Conservation (phyloP, 2,329 filamentous ascomycete species). For the Huntiella moniliformis region DNA sequence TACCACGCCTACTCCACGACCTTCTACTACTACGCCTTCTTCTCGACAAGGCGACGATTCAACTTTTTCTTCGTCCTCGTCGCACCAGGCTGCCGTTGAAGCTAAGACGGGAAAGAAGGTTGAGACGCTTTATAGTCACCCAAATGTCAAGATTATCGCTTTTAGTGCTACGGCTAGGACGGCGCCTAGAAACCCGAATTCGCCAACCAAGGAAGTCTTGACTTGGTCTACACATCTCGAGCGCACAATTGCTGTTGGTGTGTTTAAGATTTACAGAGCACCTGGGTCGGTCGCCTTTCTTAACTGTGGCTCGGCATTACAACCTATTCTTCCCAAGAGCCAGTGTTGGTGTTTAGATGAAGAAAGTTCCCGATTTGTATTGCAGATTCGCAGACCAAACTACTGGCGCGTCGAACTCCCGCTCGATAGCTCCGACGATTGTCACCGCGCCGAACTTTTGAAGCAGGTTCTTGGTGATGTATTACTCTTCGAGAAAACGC, state of each 20-base stretch:
- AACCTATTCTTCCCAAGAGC: conserved; percentile 73
- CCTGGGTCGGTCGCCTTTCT: conserved; percentile 75
- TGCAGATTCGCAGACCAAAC: conserved; percentile 63
- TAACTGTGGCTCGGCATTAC: conserved; percentile 64
- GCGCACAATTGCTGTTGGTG: conserved; percentile 61
- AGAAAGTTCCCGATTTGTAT: conserved; percentile 60
- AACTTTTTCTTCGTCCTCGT: conserved; percentile 2
- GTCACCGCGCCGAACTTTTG: conserved; percentile 43
- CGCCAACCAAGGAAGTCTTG: conserved; percentile 35
- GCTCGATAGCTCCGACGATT: conserved; percentile 33
- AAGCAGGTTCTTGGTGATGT: conserved; percentile 53
- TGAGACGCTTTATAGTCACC: conserved; percentile 58
- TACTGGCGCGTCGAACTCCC: conserved; percentile 87
- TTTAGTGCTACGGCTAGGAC: conserved; percentile 25
- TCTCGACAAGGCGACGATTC: not conserved
- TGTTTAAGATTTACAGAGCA: conserved; percentile 68
- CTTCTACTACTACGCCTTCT: not conserved
- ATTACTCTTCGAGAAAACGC: conserved; percentile 70
- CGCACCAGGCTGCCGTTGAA: conserved; percentile 4
- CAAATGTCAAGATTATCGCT: conserved; percentile 48
- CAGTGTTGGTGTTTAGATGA: conserved; percentile 90
- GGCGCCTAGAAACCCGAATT: conserved; percentile 18
- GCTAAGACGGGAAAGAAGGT: conserved; percentile 19
- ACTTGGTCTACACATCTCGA: conserved; percentile 61
- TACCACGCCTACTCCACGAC: conserved; percentile 9